Conservation (phyloP, 768 basidiomycete genomes). For the Boletus rubroflammeus region DNA sequence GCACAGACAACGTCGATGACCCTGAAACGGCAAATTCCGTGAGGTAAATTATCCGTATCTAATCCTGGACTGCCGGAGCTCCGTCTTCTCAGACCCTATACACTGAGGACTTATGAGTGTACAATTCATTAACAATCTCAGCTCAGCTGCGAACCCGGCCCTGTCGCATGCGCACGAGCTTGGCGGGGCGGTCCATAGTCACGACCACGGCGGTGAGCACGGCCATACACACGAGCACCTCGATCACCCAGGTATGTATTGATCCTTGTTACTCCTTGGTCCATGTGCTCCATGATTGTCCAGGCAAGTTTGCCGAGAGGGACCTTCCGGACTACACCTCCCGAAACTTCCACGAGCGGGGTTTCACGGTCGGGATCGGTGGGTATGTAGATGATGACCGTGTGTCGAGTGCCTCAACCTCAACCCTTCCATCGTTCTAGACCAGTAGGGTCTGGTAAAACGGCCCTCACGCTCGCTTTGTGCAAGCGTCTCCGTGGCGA, state of each 20-base stretch:
- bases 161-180: conserved; percentile 52
- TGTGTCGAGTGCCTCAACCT: not conserved
- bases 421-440: conserved; percentile 38
- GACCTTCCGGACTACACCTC: conserved; percentile 85
- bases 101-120: conserved; percentile 52
- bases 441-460: conserved; percentile 98
- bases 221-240: conserved; percentile 95
- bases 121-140: conserved; percentile 71
- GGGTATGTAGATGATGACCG: conserved; percentile 53
- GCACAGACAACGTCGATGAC: not conserved
- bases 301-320: conserved; percentile 89
- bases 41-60: not conserved
- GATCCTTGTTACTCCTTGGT: not conserved
- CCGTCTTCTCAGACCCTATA: not conserved
- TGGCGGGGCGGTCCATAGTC: conserved; percentile 38
- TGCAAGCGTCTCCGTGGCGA: conserved; percentile 76
- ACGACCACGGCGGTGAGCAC: conserved; percentile 70
- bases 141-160: conserved; percentile 32
- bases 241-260: conserved; percentile 72
- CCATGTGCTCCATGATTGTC: not conserved
- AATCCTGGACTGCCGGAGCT: conserved; percentile 5
- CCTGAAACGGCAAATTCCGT: conserved; percentile 14
- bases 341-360: conserved; percentile 87
- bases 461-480: conserved; percentile 86
- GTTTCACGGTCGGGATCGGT: conserved; percentile 97